Base-by-base conservation (phyloP, 2,329 filamentous ascomycete genomes). In the Cephalotrichum gorgonifer region DNA sequence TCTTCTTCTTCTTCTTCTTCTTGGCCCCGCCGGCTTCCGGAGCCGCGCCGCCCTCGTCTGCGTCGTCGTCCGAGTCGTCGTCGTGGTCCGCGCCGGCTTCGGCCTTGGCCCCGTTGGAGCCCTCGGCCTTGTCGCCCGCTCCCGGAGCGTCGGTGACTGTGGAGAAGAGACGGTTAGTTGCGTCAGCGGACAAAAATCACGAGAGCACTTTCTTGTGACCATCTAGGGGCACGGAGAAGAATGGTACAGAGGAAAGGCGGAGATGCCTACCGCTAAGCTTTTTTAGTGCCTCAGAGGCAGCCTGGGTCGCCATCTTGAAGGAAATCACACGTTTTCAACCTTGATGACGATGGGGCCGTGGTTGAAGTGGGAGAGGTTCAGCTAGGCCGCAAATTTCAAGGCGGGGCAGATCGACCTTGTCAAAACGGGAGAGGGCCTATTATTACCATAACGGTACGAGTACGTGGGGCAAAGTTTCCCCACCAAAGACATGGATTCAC, bases 1-100 rank as follows among this genome's bases (percentile, higher is more conserved):
- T 86, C 74, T 85, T 87, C 68, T 87, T 86, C 64, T 81, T 83
- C 59, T 75, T 65, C 57, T 69, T 69, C 26, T 67, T 69, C 6
- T 63, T 63, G 23, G 52, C 39, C 9, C 45, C 45, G 27, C 47
- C 48, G 26, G 31, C 47, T 9, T 46, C 51, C 28, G 46, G 43
- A 9, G 48, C 54, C 23, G 47, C 49, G 7, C 23, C 42, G 12
- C 35, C 44, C 44, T 54, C 70, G 20, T 75, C 74, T 3, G 69
- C 72, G 9, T 77, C 75, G 44, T 76, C 74, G 25, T 73, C 74
- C n/a, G 71, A 75, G 49, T 75, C 72, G 50, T 73, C 72, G 53
- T 65, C 53, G 43, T 44, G 67, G 17, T 70, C 68, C 50, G 66
- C 59, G 20, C 65, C 64, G 44, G 63, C 58, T 49, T 60, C 64